A percentile compares a stretch with the other conserved stretches of the same genome.
Evolutionary conservation across 1,284 basidiomycete species (phyloP).

Genomic region (Ceratobasidium sp.): DNA sequence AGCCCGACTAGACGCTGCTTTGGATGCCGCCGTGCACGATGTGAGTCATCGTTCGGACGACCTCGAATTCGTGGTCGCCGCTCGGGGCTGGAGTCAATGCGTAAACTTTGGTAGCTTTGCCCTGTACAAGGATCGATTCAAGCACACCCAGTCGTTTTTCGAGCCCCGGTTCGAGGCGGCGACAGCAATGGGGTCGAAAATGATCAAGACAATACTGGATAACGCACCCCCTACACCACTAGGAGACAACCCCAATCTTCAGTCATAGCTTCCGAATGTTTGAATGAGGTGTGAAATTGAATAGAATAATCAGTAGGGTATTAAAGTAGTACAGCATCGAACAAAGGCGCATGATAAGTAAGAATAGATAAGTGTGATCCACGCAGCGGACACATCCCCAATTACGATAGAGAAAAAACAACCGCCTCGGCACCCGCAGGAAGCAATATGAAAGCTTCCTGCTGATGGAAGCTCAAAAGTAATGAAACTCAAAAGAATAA

Average conservation of each 20-base stretch:
- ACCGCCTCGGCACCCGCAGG: too few relatives aligned
- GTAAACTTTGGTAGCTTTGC: slow-evolving; percentile 94
- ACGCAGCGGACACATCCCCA: too few relatives aligned
- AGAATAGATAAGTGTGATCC: background rate
- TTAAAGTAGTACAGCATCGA: background rate
- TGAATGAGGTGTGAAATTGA: too few relatives aligned
- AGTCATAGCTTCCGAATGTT: background rate
- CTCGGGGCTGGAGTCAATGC: slow-evolving; percentile 96
- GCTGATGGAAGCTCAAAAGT: too few relatives aligned
- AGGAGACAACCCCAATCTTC: too few relatives aligned
- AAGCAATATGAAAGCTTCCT: too few relatives aligned
- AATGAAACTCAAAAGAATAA: slow-evolving; percentile 5
- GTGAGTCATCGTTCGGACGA: slow-evolving; percentile 89
- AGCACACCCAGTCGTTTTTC: slow-evolving; percentile 85
- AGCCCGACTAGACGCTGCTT: slow-evolving; percentile 71
- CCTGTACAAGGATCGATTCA: slow-evolving; percentile 84
- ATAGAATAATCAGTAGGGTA: too few relatives aligned
- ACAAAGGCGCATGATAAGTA: background rate
- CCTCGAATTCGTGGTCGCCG: slow-evolving; percentile 93
- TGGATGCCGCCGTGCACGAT: slow-evolving; percentile 82
- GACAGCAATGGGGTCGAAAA: slow-evolving; percentile 81
- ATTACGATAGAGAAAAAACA: too few relatives aligned
- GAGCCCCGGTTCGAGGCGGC: slow-evolving; percentile 89
- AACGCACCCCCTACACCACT: slow-evolving; percentile 12
- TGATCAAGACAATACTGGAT: slow-evolving; percentile 84